Base-by-base conservation (phyloP, 2,329 filamentous ascomycete genomes). In the Purpureocillium lavendulum region DNA sequence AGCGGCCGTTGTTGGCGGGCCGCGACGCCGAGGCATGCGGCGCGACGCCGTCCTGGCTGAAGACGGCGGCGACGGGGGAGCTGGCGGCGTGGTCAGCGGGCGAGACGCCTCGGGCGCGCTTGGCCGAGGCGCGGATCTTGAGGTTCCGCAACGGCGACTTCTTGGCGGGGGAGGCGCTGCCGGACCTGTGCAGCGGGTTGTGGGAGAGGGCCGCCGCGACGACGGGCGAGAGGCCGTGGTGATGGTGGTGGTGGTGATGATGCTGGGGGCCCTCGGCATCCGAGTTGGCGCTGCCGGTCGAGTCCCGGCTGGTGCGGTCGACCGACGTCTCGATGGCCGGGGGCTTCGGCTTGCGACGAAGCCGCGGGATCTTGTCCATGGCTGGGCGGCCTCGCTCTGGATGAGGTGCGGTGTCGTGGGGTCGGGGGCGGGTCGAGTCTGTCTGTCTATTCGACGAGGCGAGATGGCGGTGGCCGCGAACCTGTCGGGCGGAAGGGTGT, bases 91-190 rank as follows among this genome's bases (percentile, higher is more conserved):
- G 39, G 32, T 54, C 47, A 24, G 55, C 54, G 30, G 64, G 61
- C 14, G 70, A 71, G 38, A 64, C 62, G 41, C 56, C 53, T 38
- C 60, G 55, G 14, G 66, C 66, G 51, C 70, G 67, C 56, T 73
- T 73, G 39, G 64, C 58, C 17, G 66, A 61, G 39, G 61, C 57
- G 39, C 65, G 63, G 38, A 72, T 58, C 38, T 67, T 62, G 41
- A 73, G 59, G 44, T 58, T 61, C 31, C 65, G 64, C 37, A 73
- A 70, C 31, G 69, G 55, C 14, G 62, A 59, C 32, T 58, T 60
- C 40, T 60, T 60, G 30, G 44, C 42, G 18, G 53, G 45, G 18
- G 21, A 26, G 21, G 21, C 21, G 21, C 21, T 10, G 21, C 6
- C 21, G 6, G 21, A 26, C 21, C 10, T 26, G 21, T 26, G 21